These are phyloP conservation scores for Tanacetum coccineum DNA, from an alignment of 129 eudicot genomes.

Conservation along the genomic window DNA sequence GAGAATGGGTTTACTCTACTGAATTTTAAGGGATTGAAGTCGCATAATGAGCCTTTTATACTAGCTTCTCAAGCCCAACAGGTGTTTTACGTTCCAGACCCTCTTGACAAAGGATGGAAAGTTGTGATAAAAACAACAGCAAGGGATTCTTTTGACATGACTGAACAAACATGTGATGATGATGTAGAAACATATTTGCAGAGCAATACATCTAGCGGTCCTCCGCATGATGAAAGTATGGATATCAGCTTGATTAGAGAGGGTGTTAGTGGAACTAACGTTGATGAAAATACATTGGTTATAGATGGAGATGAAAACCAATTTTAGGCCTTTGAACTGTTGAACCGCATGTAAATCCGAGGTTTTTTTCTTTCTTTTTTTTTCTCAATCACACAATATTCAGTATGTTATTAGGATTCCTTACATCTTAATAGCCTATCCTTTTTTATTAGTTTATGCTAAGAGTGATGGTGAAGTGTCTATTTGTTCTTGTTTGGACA, in stretches of 20 bases:
- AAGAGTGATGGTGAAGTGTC: no score
- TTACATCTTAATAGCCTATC: no score
- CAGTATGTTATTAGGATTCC: no score
- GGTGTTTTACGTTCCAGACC: no score
- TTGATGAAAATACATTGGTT: background rate
- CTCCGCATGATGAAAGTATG: constrained; percentile 1
- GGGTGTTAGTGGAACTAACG: constrained; percentile 1
- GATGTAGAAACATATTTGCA: constrained; percentile 15
- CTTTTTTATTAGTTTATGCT: no score
- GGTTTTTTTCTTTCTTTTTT: no score
- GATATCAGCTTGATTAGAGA: constrained; percentile 6
- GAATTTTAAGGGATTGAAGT: no score
- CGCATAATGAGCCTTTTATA: no score
- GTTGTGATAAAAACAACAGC: constrained; percentile 20
- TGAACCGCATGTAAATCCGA: background rate
- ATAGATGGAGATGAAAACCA: background rate
- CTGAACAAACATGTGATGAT: constrained; percentile 7
- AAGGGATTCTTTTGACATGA: constrained; percentile 20
- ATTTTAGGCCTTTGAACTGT: background rate
- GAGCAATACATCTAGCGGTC: constrained; percentile 1
- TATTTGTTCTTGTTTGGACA: no score
- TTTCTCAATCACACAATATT: background rate
- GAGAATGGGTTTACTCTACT: no score
- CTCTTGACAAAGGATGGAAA: constrained; percentile 15
- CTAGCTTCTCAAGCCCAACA: no score